phyloP scores from a whole-genome alignment of 1,139 yeast species.

The Nakaseomyces sp. region DNA sequence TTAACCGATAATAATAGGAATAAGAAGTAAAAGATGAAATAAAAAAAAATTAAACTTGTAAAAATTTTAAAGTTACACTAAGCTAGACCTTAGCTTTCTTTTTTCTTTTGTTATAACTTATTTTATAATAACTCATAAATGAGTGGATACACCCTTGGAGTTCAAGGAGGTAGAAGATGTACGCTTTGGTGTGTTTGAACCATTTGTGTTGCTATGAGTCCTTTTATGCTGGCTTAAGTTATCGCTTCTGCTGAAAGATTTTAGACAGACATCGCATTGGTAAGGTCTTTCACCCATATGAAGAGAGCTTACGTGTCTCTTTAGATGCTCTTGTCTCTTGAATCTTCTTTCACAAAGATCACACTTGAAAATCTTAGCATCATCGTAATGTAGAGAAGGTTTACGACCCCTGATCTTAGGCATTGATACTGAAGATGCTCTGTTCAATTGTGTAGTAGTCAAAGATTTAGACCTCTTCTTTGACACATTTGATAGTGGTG shows the following conservation, averaged over 20 bases:
- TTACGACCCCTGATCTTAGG: constrained; percentile 35
- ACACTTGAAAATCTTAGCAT: constrained; percentile 34
- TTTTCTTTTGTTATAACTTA: not conserved
- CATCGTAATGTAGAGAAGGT: constrained; percentile 33
- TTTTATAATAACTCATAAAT: not conserved
- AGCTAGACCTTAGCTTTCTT: not conserved
- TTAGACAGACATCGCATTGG: constrained; percentile 60
- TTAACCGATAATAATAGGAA: not conserved
- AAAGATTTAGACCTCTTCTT: constrained; percentile 5
- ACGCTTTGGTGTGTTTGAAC: not conserved
- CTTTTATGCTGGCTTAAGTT: constrained; percentile 69
- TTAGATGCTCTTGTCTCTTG: constrained; percentile 71
- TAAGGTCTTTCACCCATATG: constrained; percentile 72
- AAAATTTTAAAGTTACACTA: not conserved
- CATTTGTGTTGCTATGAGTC: constrained; percentile 38
- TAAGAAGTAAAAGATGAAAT: not conserved
- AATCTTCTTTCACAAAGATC: constrained; percentile 50
- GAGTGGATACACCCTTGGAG: not conserved
- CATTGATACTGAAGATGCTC: constrained; percentile 10
- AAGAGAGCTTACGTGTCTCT: constrained; percentile 65
- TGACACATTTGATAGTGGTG: constrained; percentile 5
- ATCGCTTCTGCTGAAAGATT: constrained; percentile 68
- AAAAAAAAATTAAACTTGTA: not conserved
- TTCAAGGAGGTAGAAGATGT: not conserved
- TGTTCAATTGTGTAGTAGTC: constrained; percentile 11